phyloP scores from a whole-genome alignment of 768 basidiomycete species.

The Myochromella boudieri region DNA sequence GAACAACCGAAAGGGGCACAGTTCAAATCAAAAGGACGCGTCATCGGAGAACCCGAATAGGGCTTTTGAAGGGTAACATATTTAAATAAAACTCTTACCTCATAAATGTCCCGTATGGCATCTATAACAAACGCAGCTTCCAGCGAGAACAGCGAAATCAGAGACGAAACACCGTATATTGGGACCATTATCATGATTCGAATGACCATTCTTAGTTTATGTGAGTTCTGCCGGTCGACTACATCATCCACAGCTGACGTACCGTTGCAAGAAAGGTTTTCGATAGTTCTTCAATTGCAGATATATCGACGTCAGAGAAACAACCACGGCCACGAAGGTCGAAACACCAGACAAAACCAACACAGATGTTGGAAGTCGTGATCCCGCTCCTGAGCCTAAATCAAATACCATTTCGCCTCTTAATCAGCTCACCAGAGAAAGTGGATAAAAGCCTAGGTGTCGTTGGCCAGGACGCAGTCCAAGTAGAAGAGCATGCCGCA shows the following conservation, averaged over 20 bases:
- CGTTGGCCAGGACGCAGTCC: neutral
- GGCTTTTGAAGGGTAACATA: too few species aligned
- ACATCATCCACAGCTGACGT: slow-evolving; percentile 10
- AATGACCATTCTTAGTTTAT: slow-evolving; percentile 70
- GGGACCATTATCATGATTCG: slow-evolving; percentile 98
- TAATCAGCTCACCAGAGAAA: neutral
- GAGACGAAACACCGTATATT: slow-evolving; percentile 84
- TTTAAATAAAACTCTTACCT: too few species aligned
- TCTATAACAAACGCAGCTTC: slow-evolving; percentile 97
- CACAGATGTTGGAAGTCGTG: slow-evolving; percentile 55
- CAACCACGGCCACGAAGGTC: slow-evolving; percentile 66
- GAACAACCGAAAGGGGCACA: too few species aligned
- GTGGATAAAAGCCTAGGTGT: neutral
- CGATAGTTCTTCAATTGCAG: slow-evolving; percentile 86
- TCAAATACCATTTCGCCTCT: slow-evolving; percentile 13
- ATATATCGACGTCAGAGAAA: slow-evolving; percentile 74
- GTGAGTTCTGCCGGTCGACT: neutral
- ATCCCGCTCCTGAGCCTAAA: slow-evolving; percentile 50
- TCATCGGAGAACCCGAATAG: too few species aligned
- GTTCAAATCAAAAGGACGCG: too few species aligned
- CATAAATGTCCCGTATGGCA: slow-evolving; percentile 92
- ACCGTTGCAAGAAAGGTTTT: slow-evolving; percentile 81
- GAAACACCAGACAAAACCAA: slow-evolving; percentile 62
- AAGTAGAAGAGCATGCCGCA: slow-evolving; percentile 4
- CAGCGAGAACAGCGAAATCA: slow-evolving; percentile 91